A percentile compares a stretch with the other conserved stretches of the same genome.
Conservation (phyloP, 768 basidiomycete genomes). For the Pleurotus sapidus region DNA sequence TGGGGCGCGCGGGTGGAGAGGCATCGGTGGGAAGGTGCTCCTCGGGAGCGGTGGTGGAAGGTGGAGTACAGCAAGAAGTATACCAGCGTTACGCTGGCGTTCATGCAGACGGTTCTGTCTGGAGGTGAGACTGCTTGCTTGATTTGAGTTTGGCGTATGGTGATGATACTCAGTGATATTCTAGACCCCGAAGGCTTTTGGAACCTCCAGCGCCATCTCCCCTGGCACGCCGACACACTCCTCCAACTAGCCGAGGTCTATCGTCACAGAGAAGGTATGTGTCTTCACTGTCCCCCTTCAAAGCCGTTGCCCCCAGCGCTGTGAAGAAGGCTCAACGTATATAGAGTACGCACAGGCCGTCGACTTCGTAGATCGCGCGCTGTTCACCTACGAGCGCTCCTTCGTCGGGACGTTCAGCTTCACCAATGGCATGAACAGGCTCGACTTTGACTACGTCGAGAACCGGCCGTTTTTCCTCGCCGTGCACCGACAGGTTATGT, state of each 20-base stretch:
- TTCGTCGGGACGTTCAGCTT: conserved; percentile 87
- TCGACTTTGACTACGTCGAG: conserved; percentile 90
- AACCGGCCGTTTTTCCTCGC: conserved; percentile 93
- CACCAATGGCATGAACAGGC: conserved; percentile 73
- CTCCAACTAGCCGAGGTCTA: conserved; percentile 84
- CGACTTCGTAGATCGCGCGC: conserved; percentile 87
- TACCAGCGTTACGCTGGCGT: conserved; percentile 75
- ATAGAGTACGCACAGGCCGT: conserved; percentile 80
- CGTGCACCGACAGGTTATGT: conserved; percentile 81
- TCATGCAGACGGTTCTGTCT: conserved; percentile 76
- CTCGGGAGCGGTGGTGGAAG: conserved; percentile 84
- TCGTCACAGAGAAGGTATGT: conserved; percentile 82
- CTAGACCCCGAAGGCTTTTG: conserved; percentile 79
- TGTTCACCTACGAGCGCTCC: conserved; percentile 91
- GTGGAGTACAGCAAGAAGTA: conserved; percentile 86
- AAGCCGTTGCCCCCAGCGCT: no score
- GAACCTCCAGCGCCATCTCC: conserved; percentile 69
- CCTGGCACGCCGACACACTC: conserved; percentile 93
- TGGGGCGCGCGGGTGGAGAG: conserved; percentile 35
- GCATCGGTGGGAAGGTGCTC: conserved; percentile 32
- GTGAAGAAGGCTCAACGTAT: conserved; percentile 20
- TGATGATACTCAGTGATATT: not conserved
- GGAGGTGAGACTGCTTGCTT: conserved; percentile 55
- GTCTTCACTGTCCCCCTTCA: no score
- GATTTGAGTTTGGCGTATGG: not conserved